Conservation (phyloP, 352 stramenopile species). For the Phytophthora fragariaefolia region DNA sequence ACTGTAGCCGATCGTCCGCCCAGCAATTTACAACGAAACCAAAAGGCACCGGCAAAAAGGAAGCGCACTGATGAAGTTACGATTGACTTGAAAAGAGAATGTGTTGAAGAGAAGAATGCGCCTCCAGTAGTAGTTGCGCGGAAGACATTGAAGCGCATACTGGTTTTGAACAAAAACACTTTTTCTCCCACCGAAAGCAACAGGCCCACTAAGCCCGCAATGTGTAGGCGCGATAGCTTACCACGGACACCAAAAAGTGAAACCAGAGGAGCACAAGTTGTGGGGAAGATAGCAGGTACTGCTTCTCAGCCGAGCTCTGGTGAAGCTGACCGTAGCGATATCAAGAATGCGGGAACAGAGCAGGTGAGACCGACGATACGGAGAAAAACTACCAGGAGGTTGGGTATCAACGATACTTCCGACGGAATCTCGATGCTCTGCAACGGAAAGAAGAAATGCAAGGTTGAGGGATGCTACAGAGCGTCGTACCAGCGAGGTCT, state of each 20-base stretch:
- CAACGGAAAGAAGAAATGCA: constrained; percentile 21
- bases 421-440: constrained; percentile 13
- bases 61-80: neutral
- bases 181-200: neutral
- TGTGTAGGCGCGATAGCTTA: neutral
- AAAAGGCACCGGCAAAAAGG: neutral
- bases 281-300: neutral
- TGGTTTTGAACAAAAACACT: constrained; percentile 2
- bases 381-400: neutral
- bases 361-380: no score
- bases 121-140: neutral
- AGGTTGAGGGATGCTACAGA: constrained; percentile 15
- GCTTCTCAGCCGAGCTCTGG: neutral
- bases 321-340: neutral
- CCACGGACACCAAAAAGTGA: neutral
- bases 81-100: neutral
- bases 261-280: neutral
- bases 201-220: neutral
- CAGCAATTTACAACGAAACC: neutral
- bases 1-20: no score
- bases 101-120: neutral
- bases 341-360: neutral
- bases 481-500: constrained; percentile 2
- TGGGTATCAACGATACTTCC: neutral
- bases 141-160: neutral